Percentiles rank a stretch among this genome's conserved stretches.
Evolutionary conservation across 2,329 filamentous ascomycete species (phyloP).

Genomic region (Davidsoniella neocaledoniae): DNA sequence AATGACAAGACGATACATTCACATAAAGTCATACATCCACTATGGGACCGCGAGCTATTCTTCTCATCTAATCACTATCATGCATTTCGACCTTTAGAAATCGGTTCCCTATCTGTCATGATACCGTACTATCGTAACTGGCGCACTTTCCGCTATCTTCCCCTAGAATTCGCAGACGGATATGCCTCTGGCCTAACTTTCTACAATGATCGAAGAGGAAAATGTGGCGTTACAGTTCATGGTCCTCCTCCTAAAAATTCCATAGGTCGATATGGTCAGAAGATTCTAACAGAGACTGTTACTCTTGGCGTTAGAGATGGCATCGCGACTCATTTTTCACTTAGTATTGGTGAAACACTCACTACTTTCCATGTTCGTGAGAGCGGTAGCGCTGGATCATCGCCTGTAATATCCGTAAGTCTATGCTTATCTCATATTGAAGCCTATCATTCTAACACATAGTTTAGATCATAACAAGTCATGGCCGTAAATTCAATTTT

Average conservation of each 20-base stretch:
- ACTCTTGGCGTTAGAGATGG: slow-evolving; percentile 4
- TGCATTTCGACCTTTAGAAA: slow-evolving; percentile 7
- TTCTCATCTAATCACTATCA: slow-evolving; percentile 6
- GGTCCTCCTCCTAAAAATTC: not conserved
- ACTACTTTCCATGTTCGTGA: slow-evolving; percentile 8
- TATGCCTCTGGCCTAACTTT: slow-evolving; percentile 10
- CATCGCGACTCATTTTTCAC: slow-evolving; percentile 10
- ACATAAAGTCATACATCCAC: slow-evolving; percentile 9
- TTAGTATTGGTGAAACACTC: not conserved
- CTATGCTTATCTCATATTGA: too few species aligned
- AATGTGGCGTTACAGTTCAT: slow-evolving; percentile 10
- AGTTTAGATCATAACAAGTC: slow-evolving; percentile 2
- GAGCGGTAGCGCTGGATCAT: slow-evolving; percentile 6
- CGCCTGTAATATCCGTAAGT: slow-evolving; percentile 6
- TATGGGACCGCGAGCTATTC: slow-evolving; percentile 9
- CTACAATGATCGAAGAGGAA: slow-evolving; percentile 8
- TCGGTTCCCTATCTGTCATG: slow-evolving; percentile 9
- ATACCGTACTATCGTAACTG: slow-evolving; percentile 11
- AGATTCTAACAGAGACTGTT: not conserved
- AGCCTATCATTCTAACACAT: too few species aligned
- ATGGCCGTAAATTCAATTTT: slow-evolving; percentile 8
- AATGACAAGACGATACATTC: slow-evolving; percentile 5
- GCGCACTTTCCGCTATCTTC: slow-evolving; percentile 8
- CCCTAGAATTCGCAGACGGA: slow-evolving; percentile 6
- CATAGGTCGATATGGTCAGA: not conserved